phyloP scores from a whole-genome alignment of 768 basidiomycete genomes.

The Leccinum boreale region DNA sequence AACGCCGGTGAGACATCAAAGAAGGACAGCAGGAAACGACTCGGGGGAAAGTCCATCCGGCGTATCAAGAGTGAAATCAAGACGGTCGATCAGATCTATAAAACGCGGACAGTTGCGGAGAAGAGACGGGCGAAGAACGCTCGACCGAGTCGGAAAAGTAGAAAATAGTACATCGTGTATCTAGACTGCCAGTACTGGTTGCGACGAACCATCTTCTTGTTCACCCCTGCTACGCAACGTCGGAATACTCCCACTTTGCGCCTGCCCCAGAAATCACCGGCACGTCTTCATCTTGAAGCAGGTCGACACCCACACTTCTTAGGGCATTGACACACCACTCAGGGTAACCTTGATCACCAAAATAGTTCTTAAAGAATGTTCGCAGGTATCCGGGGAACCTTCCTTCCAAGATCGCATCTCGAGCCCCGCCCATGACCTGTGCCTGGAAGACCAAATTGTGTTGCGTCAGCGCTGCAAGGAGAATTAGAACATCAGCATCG shows the following conservation, averaged over 20 bases:
- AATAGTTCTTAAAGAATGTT: conserved; percentile 76
- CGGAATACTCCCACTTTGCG: conserved; percentile 80
- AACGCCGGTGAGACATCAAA: conserved; percentile 31
- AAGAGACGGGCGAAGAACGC: conserved; percentile 76
- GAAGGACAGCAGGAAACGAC: conserved; percentile 40
- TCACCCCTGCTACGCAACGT: conserved; percentile 23
- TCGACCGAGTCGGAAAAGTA: conserved; percentile 50
- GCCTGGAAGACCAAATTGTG: conserved; percentile 89
- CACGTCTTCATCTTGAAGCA: conserved; percentile 53
- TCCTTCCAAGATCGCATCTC: conserved; percentile 76
- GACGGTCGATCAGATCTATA: conserved; percentile 83
- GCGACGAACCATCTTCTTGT: background rate
- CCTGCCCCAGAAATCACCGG: conserved; percentile 59
- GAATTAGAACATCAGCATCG: conserved; percentile 8
- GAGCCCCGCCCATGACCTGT: conserved; percentile 79
- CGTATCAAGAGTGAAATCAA: conserved; percentile 82
- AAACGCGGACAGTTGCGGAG: conserved; percentile 61
- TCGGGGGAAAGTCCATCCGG: conserved; percentile 56
- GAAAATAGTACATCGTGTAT: conserved; percentile 17
- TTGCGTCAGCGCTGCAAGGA: conserved; percentile 62
- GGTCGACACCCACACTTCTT: conserved; percentile 76
- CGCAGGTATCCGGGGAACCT: conserved; percentile 76
- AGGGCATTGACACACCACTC: conserved; percentile 89
- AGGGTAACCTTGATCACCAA: conserved; percentile 74
- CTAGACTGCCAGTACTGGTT: background rate